These are phyloP conservation scores for Glycine latifolia DNA, from an alignment of 306 rosid genomes.

Conservation along the genomic window DNA sequence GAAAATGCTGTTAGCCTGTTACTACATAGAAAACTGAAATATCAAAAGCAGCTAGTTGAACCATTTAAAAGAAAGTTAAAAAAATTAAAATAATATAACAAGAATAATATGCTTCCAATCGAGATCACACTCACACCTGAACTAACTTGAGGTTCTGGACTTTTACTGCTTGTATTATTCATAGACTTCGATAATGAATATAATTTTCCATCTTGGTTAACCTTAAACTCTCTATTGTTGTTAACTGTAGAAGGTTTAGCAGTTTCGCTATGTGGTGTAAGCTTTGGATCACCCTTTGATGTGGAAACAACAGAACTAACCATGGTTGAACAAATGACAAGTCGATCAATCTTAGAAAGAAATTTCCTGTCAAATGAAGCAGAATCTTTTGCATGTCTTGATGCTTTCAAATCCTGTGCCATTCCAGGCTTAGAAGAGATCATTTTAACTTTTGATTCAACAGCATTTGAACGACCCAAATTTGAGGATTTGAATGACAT, in stretches of 20 bases:
- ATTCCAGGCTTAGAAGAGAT: constrained; percentile 56
- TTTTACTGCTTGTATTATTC: constrained; percentile 55
- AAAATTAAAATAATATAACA: constrained; percentile 14
- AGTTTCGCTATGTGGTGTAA: constrained; percentile 57
- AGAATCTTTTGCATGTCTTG: constrained; percentile 69
- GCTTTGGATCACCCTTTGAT: constrained; percentile 69
- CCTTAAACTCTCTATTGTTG: constrained; percentile 61
- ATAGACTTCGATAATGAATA: constrained; percentile 55
- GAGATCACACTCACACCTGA: constrained; percentile 66
- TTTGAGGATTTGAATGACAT: constrained; percentile 67
- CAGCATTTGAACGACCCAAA: constrained; percentile 56
- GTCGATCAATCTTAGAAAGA: constrained; percentile 68
- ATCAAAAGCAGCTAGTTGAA: constrained; percentile 21
- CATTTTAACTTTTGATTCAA: constrained; percentile 82
- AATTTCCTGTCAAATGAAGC: constrained; percentile 67
- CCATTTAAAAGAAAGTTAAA: not conserved
- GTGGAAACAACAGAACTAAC: constrained; percentile 59
- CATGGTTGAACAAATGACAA: constrained; percentile 56
- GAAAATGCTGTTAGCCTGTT: not conserved
- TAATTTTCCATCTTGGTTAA: constrained; percentile 66
- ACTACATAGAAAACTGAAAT: constrained; percentile 30
- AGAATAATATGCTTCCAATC: constrained; percentile 23
- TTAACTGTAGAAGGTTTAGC: constrained; percentile 56
- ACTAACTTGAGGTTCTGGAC: constrained; percentile 60
- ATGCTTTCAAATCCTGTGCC: constrained; percentile 66